These are phyloP conservation scores for Leishmania gerbilli DNA, from an alignment of 208 protist genomes.

Conservation along the genomic window DNA sequence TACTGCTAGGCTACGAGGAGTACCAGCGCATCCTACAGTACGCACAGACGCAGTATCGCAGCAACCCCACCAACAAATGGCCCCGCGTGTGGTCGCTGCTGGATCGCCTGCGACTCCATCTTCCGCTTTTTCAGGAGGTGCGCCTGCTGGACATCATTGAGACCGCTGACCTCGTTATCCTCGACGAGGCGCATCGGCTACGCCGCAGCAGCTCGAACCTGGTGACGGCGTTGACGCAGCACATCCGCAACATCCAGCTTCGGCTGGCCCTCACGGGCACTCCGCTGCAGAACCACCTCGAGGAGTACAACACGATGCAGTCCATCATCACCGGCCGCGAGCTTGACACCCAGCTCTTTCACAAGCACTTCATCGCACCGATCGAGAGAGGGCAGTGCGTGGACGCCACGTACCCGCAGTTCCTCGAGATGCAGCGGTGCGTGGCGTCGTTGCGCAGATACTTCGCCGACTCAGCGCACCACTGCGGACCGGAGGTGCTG, in stretches of 20 bases:
- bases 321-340: conserved; percentile 63
- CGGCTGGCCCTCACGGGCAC: conserved; percentile 90
- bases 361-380: conserved; percentile 61
- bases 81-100: conserved; percentile 44
- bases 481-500: conserved; percentile 77
- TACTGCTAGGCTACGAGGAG: conserved; percentile 88
- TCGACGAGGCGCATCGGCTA: conserved; percentile 86
- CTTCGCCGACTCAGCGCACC: conserved; percentile 69
- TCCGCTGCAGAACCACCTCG: conserved; percentile 89
- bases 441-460: conserved; percentile 68
- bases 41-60: conserved; percentile 16
- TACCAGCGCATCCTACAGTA: conserved; percentile 51
- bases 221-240: conserved; percentile 43
- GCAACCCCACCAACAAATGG: conserved; percentile 12
- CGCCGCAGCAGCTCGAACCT: conserved; percentile 50
- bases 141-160: conserved; percentile 64
- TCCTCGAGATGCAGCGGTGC: conserved; percentile 80
- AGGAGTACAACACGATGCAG: conserved; percentile 92
- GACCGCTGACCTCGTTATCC: conserved; percentile 71
- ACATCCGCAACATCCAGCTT: conserved; percentile 62
- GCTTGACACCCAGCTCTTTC: conserved; percentile 57
- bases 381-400: conserved; percentile 73
- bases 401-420: conserved; percentile 67
- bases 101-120: conserved; percentile 38
- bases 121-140: conserved; percentile 40